These are phyloP conservation scores for Pseudodiploospora longispora DNA, from an alignment of 2,329 filamentous ascomycete genomes.

Conservation along the genomic window DNA sequence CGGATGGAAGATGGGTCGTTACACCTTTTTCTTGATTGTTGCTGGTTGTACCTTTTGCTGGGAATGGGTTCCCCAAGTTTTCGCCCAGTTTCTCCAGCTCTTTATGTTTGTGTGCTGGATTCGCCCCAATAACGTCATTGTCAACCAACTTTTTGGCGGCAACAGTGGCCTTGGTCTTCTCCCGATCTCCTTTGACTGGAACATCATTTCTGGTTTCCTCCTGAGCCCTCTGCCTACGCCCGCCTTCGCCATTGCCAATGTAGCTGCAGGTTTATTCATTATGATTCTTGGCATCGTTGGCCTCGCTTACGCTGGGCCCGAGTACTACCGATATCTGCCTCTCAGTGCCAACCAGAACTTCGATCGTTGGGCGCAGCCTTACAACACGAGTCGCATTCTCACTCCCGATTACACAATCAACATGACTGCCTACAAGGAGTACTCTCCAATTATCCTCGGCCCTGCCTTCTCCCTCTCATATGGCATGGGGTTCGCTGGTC, in stretches of 20 bases:
- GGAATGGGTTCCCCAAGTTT: slow-evolving; percentile 51
- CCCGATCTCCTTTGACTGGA: slow-evolving; percentile 62
- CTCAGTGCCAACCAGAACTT: slow-evolving; percentile 45
- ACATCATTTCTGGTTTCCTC: slow-evolving; percentile 48
- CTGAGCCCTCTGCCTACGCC: slow-evolving; percentile 51
- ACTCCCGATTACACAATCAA: slow-evolving; percentile 44
- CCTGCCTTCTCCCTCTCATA: slow-evolving; percentile 49
- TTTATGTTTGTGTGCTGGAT: slow-evolving; percentile 58
- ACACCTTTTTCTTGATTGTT: slow-evolving; percentile 48
- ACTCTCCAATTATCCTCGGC: slow-evolving; percentile 47
- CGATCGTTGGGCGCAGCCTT: slow-evolving; percentile 50
- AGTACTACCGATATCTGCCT: slow-evolving; percentile 48
- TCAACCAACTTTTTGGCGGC: slow-evolving; percentile 61
- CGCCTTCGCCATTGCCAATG: slow-evolving; percentile 53
- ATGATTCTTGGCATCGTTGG: slow-evolving; percentile 43
- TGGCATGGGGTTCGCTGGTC: slow-evolving; percentile 48
- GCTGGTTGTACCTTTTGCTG: slow-evolving; percentile 43
- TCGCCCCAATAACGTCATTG: slow-evolving; percentile 48
- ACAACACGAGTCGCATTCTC: slow-evolving; percentile 50
- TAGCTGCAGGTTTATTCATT: slow-evolving; percentile 43
- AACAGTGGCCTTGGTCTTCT: slow-evolving; percentile 52
- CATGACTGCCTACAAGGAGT: slow-evolving; percentile 45
- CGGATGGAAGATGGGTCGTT: slow-evolving; percentile 52
- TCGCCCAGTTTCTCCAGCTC: slow-evolving; percentile 49
- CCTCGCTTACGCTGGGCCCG: slow-evolving; percentile 42